phyloP scores from a whole-genome alignment of 441 rosid species.

The Macaranga tanarius region DNA sequence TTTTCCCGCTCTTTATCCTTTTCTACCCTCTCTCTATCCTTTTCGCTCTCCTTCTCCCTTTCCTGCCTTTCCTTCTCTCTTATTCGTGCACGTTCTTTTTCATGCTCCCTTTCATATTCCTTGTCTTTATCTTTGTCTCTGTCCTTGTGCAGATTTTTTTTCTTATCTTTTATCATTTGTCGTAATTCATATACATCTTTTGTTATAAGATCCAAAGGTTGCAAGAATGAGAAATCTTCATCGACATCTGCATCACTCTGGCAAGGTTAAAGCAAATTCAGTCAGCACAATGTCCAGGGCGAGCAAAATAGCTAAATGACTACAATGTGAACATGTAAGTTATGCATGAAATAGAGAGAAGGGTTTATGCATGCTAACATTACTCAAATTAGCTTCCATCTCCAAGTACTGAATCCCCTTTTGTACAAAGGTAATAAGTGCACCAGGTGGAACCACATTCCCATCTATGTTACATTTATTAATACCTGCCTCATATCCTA shows the following conservation, averaged over 20 bases:
- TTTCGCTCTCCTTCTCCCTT: conserved; percentile 45
- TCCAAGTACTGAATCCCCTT: conserved; percentile 96
- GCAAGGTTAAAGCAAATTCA: conserved; percentile 35
- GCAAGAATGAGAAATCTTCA: conserved; percentile 94
- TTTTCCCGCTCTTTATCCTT: conserved; percentile 61
- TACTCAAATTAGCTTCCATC: conserved; percentile 96
- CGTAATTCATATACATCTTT: conserved; percentile 80
- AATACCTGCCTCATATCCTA: conserved; percentile 96
- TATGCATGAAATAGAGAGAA: conserved; percentile 16
- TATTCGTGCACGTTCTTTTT: conserved; percentile 41
- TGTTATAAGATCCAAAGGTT: conserved; percentile 95
- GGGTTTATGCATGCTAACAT: conserved; percentile 51
- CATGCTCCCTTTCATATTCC: conserved; percentile 47
- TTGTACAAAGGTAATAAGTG: conserved; percentile 84
- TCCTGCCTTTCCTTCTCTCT: conserved; percentile 56
- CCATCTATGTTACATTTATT: conserved; percentile 89
- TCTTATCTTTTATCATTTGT: conserved; percentile 74
- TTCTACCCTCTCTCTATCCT: conserved; percentile 43
- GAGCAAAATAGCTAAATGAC: conserved; percentile 12
- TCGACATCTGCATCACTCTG: conserved; percentile 83
- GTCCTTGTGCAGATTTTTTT: conserved; percentile 58
- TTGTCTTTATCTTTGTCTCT: conserved; percentile 50
- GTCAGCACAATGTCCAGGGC: conserved; percentile 32
- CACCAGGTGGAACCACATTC: conserved; percentile 94
- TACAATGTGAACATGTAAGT: not conserved